Base-by-base conservation (phyloP, 306 rosid genomes). In the Carpinus viminea region DNA sequence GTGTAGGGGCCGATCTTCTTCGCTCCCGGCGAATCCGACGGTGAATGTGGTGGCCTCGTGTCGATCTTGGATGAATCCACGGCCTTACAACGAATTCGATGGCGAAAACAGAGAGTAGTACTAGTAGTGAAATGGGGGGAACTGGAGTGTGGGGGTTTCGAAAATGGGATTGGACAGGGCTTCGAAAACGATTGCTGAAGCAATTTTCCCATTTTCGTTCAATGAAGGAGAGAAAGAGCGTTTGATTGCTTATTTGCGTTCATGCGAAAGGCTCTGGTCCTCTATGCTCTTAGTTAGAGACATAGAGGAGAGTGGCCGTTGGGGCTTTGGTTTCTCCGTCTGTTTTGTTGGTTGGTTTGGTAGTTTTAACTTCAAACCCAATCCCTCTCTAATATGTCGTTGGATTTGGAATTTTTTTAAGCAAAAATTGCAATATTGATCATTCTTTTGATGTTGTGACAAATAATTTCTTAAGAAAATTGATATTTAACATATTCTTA, bases 1-100 rank as follows among this genome's bases (percentile, higher is more conserved):
- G 97, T 93, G 90, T 79, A 66, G 18, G 87, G 72, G n/a, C 88
- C 83, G 24, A 46, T 73, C 70, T 82, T 86, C 68, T 61, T 82
- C 70, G 82, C 46, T 54, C 82, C 86, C 83, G 84, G 60, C 38
- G 79, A 8, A 24, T 59, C 65, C 65, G 77, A 68, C 20, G 82
- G 45, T 13, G 83, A 51, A 34, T 65, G 55, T 13, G 76, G 50
- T 12, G 45, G 60, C 31, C 48, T 78, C 3, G 59, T 71, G 18
- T 53, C 74, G 15, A 76, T 43, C 60, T 72, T 54, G 2, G 84
- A 78, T 0, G 91, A 87, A 59, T 79, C 83, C 70, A 81, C 59
- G 8, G 85, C 89, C 55, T 85, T 79, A 64, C 91, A 91, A 68
- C 83, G 90, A 68, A 88, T 72, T 73, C 73, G 71, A 55, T 55